Percentiles rank a stretch among this genome's conserved stretches.
Conservation (phyloP, 306 rosid genomes). For the Heteromeles arbutifolia region DNA sequence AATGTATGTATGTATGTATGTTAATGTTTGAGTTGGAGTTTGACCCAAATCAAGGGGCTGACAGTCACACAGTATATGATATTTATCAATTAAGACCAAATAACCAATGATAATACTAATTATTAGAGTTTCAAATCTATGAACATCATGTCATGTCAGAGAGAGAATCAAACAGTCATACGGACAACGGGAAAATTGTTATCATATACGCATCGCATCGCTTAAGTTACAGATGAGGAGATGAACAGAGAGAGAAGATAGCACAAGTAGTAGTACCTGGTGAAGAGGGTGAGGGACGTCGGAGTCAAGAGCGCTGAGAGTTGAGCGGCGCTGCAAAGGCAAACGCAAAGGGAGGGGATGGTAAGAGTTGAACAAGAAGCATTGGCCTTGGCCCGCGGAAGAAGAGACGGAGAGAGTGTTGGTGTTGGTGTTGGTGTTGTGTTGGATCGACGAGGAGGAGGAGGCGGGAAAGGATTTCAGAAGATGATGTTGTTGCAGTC, state of each 20-base stretch:
- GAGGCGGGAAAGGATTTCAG: not conserved
- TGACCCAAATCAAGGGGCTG: not conserved
- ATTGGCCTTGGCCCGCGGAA: not conserved
- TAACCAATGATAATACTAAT: not conserved
- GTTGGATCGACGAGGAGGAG: not conserved
- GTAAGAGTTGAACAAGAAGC: not conserved
- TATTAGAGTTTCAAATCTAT: not conserved
- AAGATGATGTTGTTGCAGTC: not conserved
- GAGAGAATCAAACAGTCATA: not conserved
- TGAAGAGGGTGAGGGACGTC: conserved; percentile 36
- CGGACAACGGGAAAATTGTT: not conserved
- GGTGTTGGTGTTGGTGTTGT: not conserved
- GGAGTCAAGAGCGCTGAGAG: conserved; percentile 42
- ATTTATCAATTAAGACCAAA: not conserved
- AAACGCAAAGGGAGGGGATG: conserved; percentile 10
- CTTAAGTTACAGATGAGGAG: no score
- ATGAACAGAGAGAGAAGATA: not conserved
- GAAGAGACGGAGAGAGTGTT: not conserved
- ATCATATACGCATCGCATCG: not conserved
- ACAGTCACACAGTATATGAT: not conserved
- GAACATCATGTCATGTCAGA: not conserved
- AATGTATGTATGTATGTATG: not conserved
- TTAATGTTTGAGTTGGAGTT: no score
- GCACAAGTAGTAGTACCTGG: conserved; percentile 35
- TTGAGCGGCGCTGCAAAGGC: conserved; percentile 10